Percentiles rank a stretch among this genome's conserved stretches.
Evolutionary conservation across 73 alveolate genomes (phyloP).

Genomic region (Paramecium caudatum): DNA sequence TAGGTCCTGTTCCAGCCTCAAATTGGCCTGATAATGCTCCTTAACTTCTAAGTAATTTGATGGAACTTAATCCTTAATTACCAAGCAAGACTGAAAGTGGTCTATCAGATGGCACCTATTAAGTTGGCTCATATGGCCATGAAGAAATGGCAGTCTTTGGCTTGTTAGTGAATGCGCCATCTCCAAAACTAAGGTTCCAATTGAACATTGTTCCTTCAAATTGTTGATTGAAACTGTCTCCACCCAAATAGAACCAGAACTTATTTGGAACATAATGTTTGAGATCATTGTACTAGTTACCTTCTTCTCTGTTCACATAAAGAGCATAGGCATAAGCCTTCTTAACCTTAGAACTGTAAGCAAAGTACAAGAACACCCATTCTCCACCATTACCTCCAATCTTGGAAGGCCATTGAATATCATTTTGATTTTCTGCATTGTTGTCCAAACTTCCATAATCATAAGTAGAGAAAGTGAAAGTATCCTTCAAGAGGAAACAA

Average conservation of each 20-base stretch:
- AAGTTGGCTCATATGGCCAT: conserved; percentile 62
- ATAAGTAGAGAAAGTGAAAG: conserved; percentile 54
- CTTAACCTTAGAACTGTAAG: conserved; percentile 11
- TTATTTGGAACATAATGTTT: conserved; percentile 59
- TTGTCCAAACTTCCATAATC: conserved; percentile 62
- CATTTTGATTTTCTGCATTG: conserved; percentile 51
- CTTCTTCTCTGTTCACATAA: background rate
- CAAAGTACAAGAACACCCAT: conserved; percentile 46
- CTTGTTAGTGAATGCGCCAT: conserved; percentile 58
- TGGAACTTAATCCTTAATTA: conserved; percentile 50
- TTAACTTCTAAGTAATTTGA: conserved; percentile 20
- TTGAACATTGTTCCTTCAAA: conserved; percentile 52
- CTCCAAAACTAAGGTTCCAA: conserved; percentile 49
- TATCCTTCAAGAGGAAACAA: conserved; percentile 25
- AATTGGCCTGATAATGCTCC: conserved; percentile 45
- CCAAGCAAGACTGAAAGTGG: conserved; percentile 49
- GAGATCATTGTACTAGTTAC: background rate
- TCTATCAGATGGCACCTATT: background rate
- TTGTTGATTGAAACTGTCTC: conserved; percentile 2
- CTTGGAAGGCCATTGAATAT: background rate
- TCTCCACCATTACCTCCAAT: conserved; percentile 33
- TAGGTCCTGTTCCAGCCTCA: background rate
- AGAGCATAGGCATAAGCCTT: conserved; percentile 37
- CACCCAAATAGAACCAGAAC: conserved; percentile 62
- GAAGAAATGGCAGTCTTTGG: background rate